Base-by-base conservation (phyloP, 371 early-diverging fungal genomes). In the Syncephalastrum monosporum region DNA sequence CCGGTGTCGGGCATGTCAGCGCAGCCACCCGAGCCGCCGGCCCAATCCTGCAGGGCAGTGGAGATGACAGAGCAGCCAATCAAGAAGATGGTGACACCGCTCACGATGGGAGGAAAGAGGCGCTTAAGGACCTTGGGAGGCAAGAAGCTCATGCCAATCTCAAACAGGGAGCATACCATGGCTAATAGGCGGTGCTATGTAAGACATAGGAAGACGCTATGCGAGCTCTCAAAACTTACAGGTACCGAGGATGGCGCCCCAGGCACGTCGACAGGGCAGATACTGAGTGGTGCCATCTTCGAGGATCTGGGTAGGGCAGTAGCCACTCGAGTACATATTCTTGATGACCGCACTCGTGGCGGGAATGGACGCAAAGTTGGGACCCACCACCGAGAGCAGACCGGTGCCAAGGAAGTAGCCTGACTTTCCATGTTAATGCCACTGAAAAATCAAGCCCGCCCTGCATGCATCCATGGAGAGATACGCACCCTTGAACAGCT, bases 161-260 rank as follows among this genome's bases (percentile, higher is more conserved):
- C 82, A 64, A 83, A 71, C 16, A 82, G 55, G 5, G 75, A 71
- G 58, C 84, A 81, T 13, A 83, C 60, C 81, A 82, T 72, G 10
- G 75, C 69, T 69, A 53, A 16, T 27, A 15, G 15, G 23, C 38
- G 53, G 42, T 38, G 1, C 19, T 55, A 48, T 23, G 13, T 5
- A 43, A 21, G 14, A 47, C 16, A 19, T 1, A 21, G 21, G 21
- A 21, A 21, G 21, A 42, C 17, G 33, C 5, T 14, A 25, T 3
- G 7, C 33, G 7, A 0, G 29, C 4, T 21, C 16, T 16, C 50
- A 25, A 50, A 24, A 60, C 65, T 68, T 72, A 61, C 76, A 74
- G 23, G 85, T 85, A 23, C 85, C 85, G 10, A 85, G 64, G 53
- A 80, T 74, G 2, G 83, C 84, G 29, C 85, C 85, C 75, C 77